Percentiles rank a stretch among this genome's conserved stretches.
Evolutionary conservation across 805 yeast genomes (phyloP).

Genomic region (Cyberlindnera petersonii): DNA sequence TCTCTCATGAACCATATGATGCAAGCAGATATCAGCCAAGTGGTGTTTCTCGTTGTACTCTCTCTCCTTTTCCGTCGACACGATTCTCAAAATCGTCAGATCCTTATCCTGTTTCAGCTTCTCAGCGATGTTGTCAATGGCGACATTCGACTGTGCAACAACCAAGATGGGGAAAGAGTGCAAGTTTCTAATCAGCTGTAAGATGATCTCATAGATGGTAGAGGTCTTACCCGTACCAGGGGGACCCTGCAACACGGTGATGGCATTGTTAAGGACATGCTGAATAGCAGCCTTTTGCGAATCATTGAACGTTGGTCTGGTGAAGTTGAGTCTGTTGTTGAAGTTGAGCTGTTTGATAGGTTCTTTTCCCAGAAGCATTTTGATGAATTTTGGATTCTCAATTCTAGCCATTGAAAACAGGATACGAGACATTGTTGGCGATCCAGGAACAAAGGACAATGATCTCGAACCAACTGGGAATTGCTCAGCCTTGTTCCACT

Average conservation of each 20-base stretch:
- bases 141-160: slow-evolving; percentile 73
- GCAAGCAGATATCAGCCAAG: slow-evolving; percentile 57
- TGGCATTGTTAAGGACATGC: slow-evolving; percentile 29
- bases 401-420: slow-evolving; percentile 63
- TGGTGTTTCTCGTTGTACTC: slow-evolving; percentile 59
- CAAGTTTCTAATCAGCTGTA: slow-evolving; percentile 52
- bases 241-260: slow-evolving; percentile 69
- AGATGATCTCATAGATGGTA: slow-evolving; percentile 59
- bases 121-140: slow-evolving; percentile 74
- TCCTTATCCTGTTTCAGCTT: slow-evolving; percentile 51
- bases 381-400: slow-evolving; percentile 47
- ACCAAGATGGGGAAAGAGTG: slow-evolving; percentile 62
- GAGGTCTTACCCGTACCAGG: slow-evolving; percentile 84
- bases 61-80: slow-evolving; percentile 55
- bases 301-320: slow-evolving; percentile 48
- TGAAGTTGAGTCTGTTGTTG: slow-evolving; percentile 48
- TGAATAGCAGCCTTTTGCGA: slow-evolving; percentile 51
- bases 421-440: slow-evolving; percentile 59
- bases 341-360: slow-evolving; percentile 54
- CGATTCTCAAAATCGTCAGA: slow-evolving; percentile 50
- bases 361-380: slow-evolving; percentile 51
- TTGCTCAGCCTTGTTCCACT: slow-evolving; percentile 51
- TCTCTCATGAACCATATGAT: slow-evolving; percentile 51
- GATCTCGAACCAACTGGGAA: slow-evolving; percentile 43
- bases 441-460: slow-evolving; percentile 51